phyloP scores from a whole-genome alignment of 768 basidiomycete genomes.

The Leccinum variicolor region DNA sequence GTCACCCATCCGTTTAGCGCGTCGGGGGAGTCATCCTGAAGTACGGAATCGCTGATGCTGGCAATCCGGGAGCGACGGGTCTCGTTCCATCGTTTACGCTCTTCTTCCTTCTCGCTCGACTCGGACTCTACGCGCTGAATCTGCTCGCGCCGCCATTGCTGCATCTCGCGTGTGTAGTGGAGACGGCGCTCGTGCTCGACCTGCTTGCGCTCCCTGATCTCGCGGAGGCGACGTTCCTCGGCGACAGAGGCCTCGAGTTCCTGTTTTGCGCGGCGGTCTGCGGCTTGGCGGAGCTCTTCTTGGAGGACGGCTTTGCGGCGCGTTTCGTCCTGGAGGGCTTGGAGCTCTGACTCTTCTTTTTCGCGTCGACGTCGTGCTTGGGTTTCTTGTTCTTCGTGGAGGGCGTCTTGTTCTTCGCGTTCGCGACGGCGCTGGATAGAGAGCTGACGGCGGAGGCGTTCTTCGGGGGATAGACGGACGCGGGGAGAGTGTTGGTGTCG shows the following conservation, averaged over 20 bases:
- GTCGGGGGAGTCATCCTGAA: slow-evolving; percentile 37
- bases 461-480: slow-evolving; percentile 22
- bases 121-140: slow-evolving; percentile 42
- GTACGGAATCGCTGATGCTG: slow-evolving; percentile 45
- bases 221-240: slow-evolving; percentile 43
- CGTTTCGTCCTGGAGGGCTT: slow-evolving; percentile 41
- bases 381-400: slow-evolving; percentile 43
- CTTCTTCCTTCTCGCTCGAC: slow-evolving; percentile 42
- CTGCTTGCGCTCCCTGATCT: slow-evolving; percentile 47
- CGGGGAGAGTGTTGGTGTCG: slow-evolving; percentile 2
- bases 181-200: slow-evolving; percentile 45
- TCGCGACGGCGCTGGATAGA: slow-evolving; percentile 23
- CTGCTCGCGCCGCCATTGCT: slow-evolving; percentile 52
- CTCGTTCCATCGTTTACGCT: slow-evolving; percentile 37
- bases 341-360: slow-evolving; percentile 17
- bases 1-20: slow-evolving; percentile 59
- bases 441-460: slow-evolving; percentile 21
- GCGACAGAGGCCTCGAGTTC: slow-evolving; percentile 38
- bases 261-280: slow-evolving; percentile 35
- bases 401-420: slow-evolving; percentile 41
- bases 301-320: slow-evolving; percentile 41
- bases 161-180: slow-evolving; percentile 49
- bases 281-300: slow-evolving; percentile 37
- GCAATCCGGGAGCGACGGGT: slow-evolving; percentile 39
- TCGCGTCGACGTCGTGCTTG: slow-evolving; percentile 30